Base-by-base conservation (phyloP, 1,284 basidiomycete species). In the Leccinum colubrinum region DNA sequence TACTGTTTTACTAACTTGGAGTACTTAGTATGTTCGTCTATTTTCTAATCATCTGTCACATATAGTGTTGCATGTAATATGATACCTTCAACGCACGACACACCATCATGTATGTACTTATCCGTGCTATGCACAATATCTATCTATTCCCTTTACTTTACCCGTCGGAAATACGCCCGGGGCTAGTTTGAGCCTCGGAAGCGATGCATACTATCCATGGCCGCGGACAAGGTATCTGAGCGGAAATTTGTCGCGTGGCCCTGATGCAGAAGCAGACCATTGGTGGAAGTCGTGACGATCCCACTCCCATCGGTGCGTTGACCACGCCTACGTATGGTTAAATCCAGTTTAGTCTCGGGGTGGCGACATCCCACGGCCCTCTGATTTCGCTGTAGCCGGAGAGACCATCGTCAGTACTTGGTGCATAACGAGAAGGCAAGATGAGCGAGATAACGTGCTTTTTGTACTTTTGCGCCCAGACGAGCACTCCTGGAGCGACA, bases 401-500 rank as follows among this genome's bases (percentile, higher is more conserved):
- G 6, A 30, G 51, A 22, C 30, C 58, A 63, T 66, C 62, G 65
- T 63, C 55, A 48, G 46, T 48, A 48, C 17, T 48, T 20, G 62
- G 70, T 76, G 80, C 63, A 48, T 66, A 56, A 59, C 43, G 6
- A 48, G 17, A 39, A 58, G 51, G 56, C 37, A 61, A 66, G 59
- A 61, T 61, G 1, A 39, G 37, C 14, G 52, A 60, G 53, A 61
- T 33, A 17, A 79, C 84, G 59, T 68, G 88, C 91, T 93, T 93
- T 79, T 94, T 94, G 77, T 86, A 91, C 71, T 82, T 83, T 77
- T 94, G 92, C 3, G 90, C 89, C 90, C 90, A 92, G 58, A 93
- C 82, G 35, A 93, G 78, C 51, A 90, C 77, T 33, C 77, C 85
- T 7, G 92, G 92, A 4, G 88, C 90, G 53, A 86, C 73, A 68